Conservation (phyloP, 2,329 filamentous ascomycete species). For the Microsporum audouinii region DNA sequence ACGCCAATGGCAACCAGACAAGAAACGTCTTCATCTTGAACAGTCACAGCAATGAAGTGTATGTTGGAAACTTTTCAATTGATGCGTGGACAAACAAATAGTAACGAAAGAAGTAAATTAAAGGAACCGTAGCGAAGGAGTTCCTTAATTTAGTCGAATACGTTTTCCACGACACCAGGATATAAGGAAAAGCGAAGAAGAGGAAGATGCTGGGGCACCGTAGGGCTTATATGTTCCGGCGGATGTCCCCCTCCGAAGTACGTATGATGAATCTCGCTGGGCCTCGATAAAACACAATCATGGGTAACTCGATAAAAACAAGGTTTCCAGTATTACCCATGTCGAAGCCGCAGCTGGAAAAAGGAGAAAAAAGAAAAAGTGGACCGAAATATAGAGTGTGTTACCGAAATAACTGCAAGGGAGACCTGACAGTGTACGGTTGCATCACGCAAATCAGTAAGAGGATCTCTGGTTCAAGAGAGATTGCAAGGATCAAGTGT, state of each 20-base stretch:
- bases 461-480: not conserved
- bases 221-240: not conserved
- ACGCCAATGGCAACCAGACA: constrained; percentile 17
- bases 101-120: constrained; percentile 19
- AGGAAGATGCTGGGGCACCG: not conserved
- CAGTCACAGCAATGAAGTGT: not conserved
- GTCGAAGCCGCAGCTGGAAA: not conserved
- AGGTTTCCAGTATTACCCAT: not conserved
- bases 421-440: not conserved
- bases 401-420: not conserved
- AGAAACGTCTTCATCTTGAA: constrained; percentile 18
- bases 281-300: not conserved
- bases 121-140: constrained; percentile 39
- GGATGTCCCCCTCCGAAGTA: not conserved
- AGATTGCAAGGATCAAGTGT: not conserved
- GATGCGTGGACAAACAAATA: not conserved
- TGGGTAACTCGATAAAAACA: not conserved
- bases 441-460: not conserved
- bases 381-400: not conserved
- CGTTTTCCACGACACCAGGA: not conserved
- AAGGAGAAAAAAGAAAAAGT: not conserved
- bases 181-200: not conserved
- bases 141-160: constrained; percentile 19
- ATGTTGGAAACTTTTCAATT: not conserved
- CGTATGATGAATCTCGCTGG: not conserved